Evolutionary conservation across 2,329 filamentous ascomycete species (phyloP), one percentile per base, ranked within the genome.

Genomic region (Lachnellula occidentalis): DNA sequence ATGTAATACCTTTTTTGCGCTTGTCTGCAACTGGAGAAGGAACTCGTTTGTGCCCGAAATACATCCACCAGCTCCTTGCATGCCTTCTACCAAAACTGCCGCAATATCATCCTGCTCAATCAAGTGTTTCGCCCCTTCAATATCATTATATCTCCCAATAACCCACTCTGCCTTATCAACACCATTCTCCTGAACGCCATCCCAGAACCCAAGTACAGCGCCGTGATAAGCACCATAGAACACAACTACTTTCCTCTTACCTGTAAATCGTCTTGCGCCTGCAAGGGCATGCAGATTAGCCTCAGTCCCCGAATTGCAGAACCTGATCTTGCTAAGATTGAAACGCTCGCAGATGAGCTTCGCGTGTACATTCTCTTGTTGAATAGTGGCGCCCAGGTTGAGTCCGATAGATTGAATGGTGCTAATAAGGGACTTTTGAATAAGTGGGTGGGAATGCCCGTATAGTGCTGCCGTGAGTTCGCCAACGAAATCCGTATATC

Each of bases 241-340:
- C 9, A 58, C 61, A 4, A 67, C 42, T 8, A 67, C 54, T 42
- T 61, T 62, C 36, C 55, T 54, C 4, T 60, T 50, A 11, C 51
- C 51, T 2, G 64, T 67, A 22, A 55, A 59, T 5, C 51, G 56
- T 4, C 54, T n/a, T 2, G 64, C 61, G 8, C 60, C 55, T n/a
- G 76, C 77, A 1, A 87, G 64, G 2, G 82, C 82, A 63, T 83
- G 78, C 5, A 81, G 72, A 49, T 82, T 86, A 4, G 82, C 82
- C 66, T 87, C 84, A 0, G 84, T 87, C 2, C 84, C 84, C 0
- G 81, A 84, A 67, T 86, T 87, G 42, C 79, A 76, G 67, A 87
- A 86, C 1, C 84, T 78, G n/a, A 86, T 48, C 56, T 60, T 22
- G n/a, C 24, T 7, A 21, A 34, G 5, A 21, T 47, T 9, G 52